Evolutionary conservation across 2,329 filamentous ascomycete species (phyloP).

Genomic region (Aspergillus costaricaensis): DNA sequence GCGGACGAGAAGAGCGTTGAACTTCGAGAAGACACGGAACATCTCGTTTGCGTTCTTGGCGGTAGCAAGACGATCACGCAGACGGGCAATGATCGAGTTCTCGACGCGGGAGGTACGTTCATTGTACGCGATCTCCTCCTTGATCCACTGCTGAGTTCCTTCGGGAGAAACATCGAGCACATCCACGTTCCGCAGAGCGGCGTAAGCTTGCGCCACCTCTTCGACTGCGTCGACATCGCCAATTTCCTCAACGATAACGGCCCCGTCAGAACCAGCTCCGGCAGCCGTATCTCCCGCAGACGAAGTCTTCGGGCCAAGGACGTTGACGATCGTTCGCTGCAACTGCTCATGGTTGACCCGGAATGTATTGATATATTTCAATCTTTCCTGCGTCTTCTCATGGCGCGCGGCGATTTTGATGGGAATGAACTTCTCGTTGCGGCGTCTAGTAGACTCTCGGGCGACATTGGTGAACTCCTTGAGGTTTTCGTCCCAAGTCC

Average conservation of each 20-base stretch:
- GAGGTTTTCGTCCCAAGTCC: constrained; percentile 89
- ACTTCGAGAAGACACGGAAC: constrained; percentile 99
- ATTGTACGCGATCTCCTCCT: constrained; percentile 94
- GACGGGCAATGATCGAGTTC: constrained; percentile 94
- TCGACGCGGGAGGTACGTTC: constrained; percentile 96
- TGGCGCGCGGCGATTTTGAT: constrained; percentile 94
- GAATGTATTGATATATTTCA: constrained; percentile 94
- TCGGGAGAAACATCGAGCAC: constrained; percentile 87
- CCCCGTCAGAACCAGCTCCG: constrained; percentile 55
- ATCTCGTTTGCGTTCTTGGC: constrained; percentile 98
- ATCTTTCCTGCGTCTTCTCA: constrained; percentile 80
- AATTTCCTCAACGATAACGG: constrained; percentile 84
- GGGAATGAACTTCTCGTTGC: constrained; percentile 97
- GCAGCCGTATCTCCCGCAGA: constrained; percentile 53
- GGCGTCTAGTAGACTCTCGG: constrained; percentile 86
- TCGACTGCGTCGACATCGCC: constrained; percentile 96
- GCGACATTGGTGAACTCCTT: constrained; percentile 99
- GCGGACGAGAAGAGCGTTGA: constrained; percentile 96
- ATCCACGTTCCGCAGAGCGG: constrained; percentile 90
- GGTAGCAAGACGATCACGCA: constrained; percentile 88
- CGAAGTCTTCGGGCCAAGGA: constrained; percentile 75
- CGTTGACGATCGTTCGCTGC: constrained; percentile 92
- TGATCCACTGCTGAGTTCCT: constrained; percentile 88
- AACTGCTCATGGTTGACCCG: constrained; percentile 97
- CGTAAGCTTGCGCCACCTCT: constrained; percentile 93